Percentiles rank a stretch among this genome's conserved stretches.
phyloP scores from a whole-genome alignment of 768 basidiomycete genomes.

The Phallus indusiatus region DNA sequence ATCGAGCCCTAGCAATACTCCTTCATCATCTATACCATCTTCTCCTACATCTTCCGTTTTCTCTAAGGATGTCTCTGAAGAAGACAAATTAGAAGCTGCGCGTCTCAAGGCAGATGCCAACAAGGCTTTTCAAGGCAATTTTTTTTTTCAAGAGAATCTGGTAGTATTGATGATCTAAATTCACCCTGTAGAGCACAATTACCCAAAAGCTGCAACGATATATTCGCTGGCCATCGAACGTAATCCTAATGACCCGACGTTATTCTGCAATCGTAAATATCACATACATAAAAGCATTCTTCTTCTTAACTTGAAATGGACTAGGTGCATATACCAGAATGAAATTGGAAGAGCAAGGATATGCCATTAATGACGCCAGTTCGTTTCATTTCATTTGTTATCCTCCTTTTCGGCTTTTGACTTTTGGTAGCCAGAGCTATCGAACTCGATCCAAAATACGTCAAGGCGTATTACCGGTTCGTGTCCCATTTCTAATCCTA shows the following conservation, averaged over 20 bases:
- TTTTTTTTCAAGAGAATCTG: not conserved
- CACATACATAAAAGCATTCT: not conserved
- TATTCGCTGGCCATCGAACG: slow-evolving; percentile 81
- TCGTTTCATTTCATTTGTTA: slow-evolving; percentile 22
- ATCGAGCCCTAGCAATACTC: slow-evolving; percentile 22
- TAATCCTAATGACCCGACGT: slow-evolving; percentile 79
- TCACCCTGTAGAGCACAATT: slow-evolving; percentile 54
- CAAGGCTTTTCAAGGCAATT: slow-evolving; percentile 69
- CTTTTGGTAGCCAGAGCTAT: slow-evolving; percentile 63
- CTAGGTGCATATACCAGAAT: slow-evolving; percentile 71
- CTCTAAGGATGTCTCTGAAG: slow-evolving; percentile 54
- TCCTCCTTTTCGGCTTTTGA: not conserved
- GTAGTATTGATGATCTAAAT: slow-evolving; percentile 6
- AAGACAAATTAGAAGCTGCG: slow-evolving; percentile 58
- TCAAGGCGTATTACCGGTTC: slow-evolving; percentile 82
- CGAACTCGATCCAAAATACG: slow-evolving; percentile 78
- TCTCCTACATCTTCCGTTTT: slow-evolving; percentile 50
- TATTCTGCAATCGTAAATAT: slow-evolving; percentile 78
- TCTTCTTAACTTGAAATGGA: not conserved
- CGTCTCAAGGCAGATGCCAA: slow-evolving; percentile 81
- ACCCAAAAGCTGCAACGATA: slow-evolving; percentile 61
- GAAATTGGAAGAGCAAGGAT: slow-evolving; percentile 90
- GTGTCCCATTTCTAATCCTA: slow-evolving; percentile 13
- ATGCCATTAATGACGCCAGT: slow-evolving; percentile 85
- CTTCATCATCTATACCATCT: slow-evolving; percentile 43